Base-by-base conservation (phyloP, 208 protist genomes). In the Blechomonas ayalai region DNA sequence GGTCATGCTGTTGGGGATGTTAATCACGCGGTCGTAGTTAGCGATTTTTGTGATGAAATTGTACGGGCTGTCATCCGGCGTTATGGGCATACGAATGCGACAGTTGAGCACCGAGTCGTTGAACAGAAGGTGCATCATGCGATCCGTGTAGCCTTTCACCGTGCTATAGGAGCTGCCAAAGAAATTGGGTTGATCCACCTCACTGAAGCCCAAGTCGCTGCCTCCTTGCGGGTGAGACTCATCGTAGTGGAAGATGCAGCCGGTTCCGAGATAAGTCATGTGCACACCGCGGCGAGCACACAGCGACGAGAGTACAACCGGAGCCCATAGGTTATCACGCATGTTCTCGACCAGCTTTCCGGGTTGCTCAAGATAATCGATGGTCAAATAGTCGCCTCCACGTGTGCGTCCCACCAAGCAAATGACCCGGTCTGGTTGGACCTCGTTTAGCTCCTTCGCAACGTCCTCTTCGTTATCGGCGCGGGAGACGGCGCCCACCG, bases 21-120 rank as follows among this genome's bases (percentile, higher is more conserved):
- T 82, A 10, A 82, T 39, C 10, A 82, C 73, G 28, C 59, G 60
- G 25, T 67, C 36, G 47, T 82, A 82, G 43, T 73, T 69, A 31
- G 50, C 70, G 32, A 82, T 68, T 46, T 82, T 82, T 4, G 73
- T 79, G 52, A 82, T 77, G 43, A 82, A 82, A 41, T 77, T 82
- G 52, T 70, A 72, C 37, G 65, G 60, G 42, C 41, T 67, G 51
- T 82, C 42, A 29, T 77, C 68, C 19, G 58, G 43, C 5, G 68
- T 67, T 29, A 74, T 74, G 41, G 73, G 68, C 65, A 82, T 82
- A 12, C 69, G 66, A 44, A 82, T 82, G 40, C 73, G 59, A 43
- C 58, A 54, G 48, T 78, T 82, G 18, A 82, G 59, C 24, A 66
- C 55, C 22, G 32, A 58, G n/a, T 77, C 48, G 25, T 48, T 35